Evolutionary conservation across 331 rosid genomes (phyloP), one percentile per base, ranked within the genome.

Genomic region (Malus hybrid): DNA sequence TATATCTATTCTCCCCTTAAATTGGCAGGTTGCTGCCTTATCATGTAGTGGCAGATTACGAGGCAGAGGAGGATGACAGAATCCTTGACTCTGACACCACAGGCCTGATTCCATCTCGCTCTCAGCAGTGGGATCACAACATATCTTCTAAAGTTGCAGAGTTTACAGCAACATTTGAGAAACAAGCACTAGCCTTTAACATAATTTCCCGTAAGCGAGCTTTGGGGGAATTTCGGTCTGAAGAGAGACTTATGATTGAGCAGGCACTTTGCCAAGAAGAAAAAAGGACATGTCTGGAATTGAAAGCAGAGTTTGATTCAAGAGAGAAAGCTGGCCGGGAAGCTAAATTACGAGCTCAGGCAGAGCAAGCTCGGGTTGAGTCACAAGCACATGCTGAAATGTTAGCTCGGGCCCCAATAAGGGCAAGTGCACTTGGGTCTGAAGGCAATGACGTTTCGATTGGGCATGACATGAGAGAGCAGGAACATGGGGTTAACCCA

Each of bases 41-140:
- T 78, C 98, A 94, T 80, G 98, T 94, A 72, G 98, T 94, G 76
- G 98, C 98, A 50, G 98, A 94, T 81, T 94, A 94, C 80, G 98
- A 94, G 76, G 98, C 97, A 14, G 97, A 94, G 84, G 98, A 94
- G 88, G 98, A 94, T 76, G 97, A 94, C 78, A 87, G 98, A 83
- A 92, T 94, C 74, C 97, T 94, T 1, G 96, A 94, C 87, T 91
- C 97, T 71, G 97, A 94, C 81, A 91, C 96, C 28, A 91, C 98
- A 5, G 98, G 98, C 72, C 89, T 85, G 81, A 77, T 94, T 87
- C 95, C 86, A 46, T 94, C 98, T 20, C 91, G 98, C 74, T 91
- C 95, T 50, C 98, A 91, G 80, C 98, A 94, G 81, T 94, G 98
- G 98, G 98, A 94, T 81, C 93, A 90, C 55, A 94, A 91, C 77